Evolutionary conservation across 352 stramenopile species (phyloP), one percentile per base, ranked within the genome.

Genomic region (Globisporangium takayamanum): DNA sequence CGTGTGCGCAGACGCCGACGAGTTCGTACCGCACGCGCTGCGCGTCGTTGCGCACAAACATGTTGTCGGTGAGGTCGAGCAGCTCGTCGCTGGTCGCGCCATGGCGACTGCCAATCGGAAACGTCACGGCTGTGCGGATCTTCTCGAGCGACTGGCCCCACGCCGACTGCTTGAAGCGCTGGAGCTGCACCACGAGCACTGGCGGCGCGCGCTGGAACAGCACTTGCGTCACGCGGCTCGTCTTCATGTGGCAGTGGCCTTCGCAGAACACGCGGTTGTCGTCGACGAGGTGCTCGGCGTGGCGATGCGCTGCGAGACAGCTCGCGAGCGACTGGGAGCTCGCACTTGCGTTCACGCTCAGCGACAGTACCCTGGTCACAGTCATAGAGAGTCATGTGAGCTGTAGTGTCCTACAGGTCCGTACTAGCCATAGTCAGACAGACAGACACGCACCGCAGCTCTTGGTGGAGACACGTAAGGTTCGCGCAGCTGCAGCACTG

Each of bases 261-360:
- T 85, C 76, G 49, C 84, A 93, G 49, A 78, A 90, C 8, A 93
- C 81, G 41, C 74, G 65, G 45, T 94, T 92, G 15, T 86, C 76
- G 10, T 70, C 70, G 0, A 63, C 69, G 8, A 94, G 70, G 53
- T 85, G 63, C 55, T 94, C 84, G 11, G 84, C 66, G 54, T 76
- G 60, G 4, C 73, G 67, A 63, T 81, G 76, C 7, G 59, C 60
- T 30, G 82, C 73, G 2, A 94, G 60, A 49, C 78, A 92, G 10
- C 74, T 66, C 1, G 72, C 55, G 41, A 92, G 57, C 6, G 73
- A 74, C 55, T 90, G 76, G 0, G 59, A 54, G 1, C 41, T n/a
- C n/a, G 70, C 68, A 18, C 46, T 69, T n/a, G 74, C 55, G 22
- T 73, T 54, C 16, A 94, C 71, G 26, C 67, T 64, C 26, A 94